Percentiles rank a stretch among this genome's conserved stretches.
phyloP scores from a whole-genome alignment of 441 rosid species.

The Flueggea neowawraea region DNA sequence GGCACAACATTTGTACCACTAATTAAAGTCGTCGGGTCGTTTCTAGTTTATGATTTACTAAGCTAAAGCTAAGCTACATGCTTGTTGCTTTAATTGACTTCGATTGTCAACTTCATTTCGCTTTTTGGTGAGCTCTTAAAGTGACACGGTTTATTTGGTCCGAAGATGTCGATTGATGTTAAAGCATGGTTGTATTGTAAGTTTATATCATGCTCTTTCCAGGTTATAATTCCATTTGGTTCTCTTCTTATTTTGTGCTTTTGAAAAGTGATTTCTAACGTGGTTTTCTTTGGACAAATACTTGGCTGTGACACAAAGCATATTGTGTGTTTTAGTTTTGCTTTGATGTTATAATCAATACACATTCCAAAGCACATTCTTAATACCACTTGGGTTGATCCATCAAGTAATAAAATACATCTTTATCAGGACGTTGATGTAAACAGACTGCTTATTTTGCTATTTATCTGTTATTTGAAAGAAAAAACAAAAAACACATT shows the following conservation, averaged over 20 bases:
- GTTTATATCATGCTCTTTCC: constrained; percentile 1
- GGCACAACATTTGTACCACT: constrained; percentile 39
- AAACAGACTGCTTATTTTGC: no score
- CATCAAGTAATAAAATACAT: no score
- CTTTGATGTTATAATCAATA: background rate
- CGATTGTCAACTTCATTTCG: no score
- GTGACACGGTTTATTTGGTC: background rate
- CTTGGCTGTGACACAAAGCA: background rate
- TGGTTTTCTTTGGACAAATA: background rate
- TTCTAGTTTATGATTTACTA: no score
- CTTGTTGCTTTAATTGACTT: no score
- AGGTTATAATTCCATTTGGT: background rate
- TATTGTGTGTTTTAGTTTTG: background rate
- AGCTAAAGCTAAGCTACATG: no score
- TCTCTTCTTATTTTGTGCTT: background rate
- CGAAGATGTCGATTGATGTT: background rate
- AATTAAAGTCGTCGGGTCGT: background rate
- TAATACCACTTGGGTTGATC: no score
- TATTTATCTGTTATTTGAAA: no score
- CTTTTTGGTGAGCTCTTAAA: no score
- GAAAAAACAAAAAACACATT: no score
- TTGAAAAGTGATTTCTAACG: background rate
- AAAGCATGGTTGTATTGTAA: background rate
- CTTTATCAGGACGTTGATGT: no score
- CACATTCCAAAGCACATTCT: no score